Conservation (phyloP, 257 asterid species). For the Nicotiana obtusifolia region DNA sequence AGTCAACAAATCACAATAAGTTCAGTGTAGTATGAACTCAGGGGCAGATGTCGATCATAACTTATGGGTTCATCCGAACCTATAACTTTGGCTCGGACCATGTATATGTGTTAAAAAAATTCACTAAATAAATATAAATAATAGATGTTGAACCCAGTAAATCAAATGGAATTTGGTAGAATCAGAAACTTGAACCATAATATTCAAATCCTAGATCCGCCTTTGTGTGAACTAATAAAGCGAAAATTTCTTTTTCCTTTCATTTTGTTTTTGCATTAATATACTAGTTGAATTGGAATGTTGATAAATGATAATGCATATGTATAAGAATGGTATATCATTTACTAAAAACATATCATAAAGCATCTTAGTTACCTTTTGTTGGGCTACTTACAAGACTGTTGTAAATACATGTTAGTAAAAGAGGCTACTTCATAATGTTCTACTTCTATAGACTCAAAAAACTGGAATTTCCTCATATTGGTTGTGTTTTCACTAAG, state of each 20-base stretch:
- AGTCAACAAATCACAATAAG: background rate
- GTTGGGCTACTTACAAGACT: background rate
- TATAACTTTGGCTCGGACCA: background rate
- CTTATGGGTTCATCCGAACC: background rate
- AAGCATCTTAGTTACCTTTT: background rate
- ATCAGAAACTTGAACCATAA: background rate
- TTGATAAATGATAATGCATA: background rate
- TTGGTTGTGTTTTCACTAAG: conserved; percentile 13
- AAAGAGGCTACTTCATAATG: conserved; percentile 7
- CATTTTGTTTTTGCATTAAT: background rate
- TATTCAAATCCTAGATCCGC: background rate
- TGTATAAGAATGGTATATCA: background rate
- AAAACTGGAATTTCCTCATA: background rate
- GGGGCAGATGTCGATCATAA: background rate
- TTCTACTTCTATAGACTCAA: background rate
- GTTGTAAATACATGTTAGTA: background rate
- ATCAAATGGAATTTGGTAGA: background rate
- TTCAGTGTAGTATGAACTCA: background rate
- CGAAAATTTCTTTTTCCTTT: background rate
- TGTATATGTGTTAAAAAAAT: background rate
- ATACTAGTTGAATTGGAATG: background rate
- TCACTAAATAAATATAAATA: background rate
- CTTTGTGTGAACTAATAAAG: background rate
- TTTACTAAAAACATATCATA: background rate
- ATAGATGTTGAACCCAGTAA: background rate